Percentiles rank a stretch among this genome's conserved stretches.
Evolutionary conservation across 495 filamentous ascomycete species (phyloP).

Genomic region (Penicillium tannophilum): DNA sequence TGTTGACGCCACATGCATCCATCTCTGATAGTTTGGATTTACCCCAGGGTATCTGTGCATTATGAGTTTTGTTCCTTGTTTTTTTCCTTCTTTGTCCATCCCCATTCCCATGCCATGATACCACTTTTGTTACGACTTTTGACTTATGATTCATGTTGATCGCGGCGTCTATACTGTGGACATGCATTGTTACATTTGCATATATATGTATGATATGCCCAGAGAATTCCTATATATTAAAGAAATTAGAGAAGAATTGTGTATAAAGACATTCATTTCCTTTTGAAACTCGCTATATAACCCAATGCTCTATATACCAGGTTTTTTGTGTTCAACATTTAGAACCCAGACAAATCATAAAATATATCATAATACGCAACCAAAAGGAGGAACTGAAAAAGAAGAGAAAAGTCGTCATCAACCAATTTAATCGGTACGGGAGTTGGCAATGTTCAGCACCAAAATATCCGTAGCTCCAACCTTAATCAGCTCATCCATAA

Average conservation of each 20-base stretch:
- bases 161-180: background rate
- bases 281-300: constrained; percentile 23
- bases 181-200: constrained; percentile 7
- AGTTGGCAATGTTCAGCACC: constrained; percentile 85
- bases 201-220: background rate
- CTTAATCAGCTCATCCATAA: constrained; percentile 85
- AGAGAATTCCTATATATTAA: background rate
- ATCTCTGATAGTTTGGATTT: background rate
- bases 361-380: constrained; percentile 20
- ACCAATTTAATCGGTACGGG: constrained; percentile 54
- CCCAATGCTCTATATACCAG: constrained; percentile 28
- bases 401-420: background rate
- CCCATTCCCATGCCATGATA: constrained; percentile 6
- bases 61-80: background rate
- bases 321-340: constrained; percentile 12
- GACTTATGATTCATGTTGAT: constrained; percentile 3
- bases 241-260: background rate
- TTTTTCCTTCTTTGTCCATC: constrained; percentile 14
- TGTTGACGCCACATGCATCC: background rate
- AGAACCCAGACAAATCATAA: constrained; percentile 11
- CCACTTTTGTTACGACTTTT: constrained; percentile 5
- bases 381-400: constrained; percentile 11
- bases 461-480: constrained; percentile 87
- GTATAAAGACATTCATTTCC: constrained; percentile 1
- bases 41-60: background rate